phyloP scores from a whole-genome alignment of 257 asterid species.

The Gentiana dahurica region DNA sequence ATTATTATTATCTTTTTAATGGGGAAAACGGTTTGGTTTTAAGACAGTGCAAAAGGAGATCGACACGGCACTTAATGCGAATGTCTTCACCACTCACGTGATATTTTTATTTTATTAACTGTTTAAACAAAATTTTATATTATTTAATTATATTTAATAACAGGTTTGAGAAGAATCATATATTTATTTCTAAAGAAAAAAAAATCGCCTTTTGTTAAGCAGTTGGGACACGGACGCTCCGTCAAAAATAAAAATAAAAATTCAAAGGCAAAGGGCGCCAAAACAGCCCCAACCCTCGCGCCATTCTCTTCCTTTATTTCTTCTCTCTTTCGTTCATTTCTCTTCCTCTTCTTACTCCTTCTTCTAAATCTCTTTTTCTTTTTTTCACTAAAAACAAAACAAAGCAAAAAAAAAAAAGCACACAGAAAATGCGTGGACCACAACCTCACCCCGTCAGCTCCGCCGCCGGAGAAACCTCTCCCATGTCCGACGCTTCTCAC shows the following conservation, averaged over 20 bases:
- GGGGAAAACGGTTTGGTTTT: too few species aligned
- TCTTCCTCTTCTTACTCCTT: background rate
- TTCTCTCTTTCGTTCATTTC: background rate
- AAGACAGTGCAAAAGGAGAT: too few species aligned
- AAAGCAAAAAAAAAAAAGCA: too few species aligned
- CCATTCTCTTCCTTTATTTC: slow-evolving; percentile 48
- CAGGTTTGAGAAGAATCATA: too few species aligned
- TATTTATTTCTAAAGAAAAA: too few species aligned
- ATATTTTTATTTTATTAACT: too few species aligned
- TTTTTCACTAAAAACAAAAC: background rate
- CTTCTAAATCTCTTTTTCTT: background rate
- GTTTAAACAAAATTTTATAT: too few species aligned
- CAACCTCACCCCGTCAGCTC: slow-evolving; percentile 71
- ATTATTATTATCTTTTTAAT: too few species aligned
- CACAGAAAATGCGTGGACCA: slow-evolving; percentile 42
- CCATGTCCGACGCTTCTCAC: slow-evolving; percentile 41
- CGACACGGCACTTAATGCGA: too few species aligned
- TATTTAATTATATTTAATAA: background rate
- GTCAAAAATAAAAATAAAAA: background rate
- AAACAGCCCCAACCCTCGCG: slow-evolving; percentile 47
- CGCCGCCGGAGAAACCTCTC: slow-evolving; percentile 42
- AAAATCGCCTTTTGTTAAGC: too few species aligned
- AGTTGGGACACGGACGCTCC: too few species aligned
- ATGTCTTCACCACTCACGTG: too few species aligned
- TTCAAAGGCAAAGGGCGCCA: slow-evolving; percentile 61